Evolutionary conservation across 768 basidiomycete genomes (phyloP).

Genomic region (Amanita rubescens): DNA sequence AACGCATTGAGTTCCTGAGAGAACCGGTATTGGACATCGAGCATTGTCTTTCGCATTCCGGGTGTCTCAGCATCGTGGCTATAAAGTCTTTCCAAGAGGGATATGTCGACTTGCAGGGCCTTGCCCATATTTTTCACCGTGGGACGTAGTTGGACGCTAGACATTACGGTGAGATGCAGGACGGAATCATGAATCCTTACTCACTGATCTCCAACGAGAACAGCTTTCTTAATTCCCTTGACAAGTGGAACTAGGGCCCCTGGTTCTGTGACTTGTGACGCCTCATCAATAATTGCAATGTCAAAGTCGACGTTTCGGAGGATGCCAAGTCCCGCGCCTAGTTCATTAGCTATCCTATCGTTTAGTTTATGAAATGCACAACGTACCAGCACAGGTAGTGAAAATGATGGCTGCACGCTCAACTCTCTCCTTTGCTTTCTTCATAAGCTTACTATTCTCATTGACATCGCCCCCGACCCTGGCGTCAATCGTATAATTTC

Average conservation of each 20-base stretch:
- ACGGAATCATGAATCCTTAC: conserved; percentile 14
- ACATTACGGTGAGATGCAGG: not conserved
- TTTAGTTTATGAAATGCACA: not conserved
- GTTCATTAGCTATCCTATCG: not conserved
- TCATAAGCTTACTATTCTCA: conserved; percentile 48
- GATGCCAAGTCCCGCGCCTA: conserved; percentile 51
- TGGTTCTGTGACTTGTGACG: conserved; percentile 64
- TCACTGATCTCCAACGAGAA: conserved; percentile 68
- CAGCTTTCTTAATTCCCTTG: conserved; percentile 49
- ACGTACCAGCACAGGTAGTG: conserved; percentile 54
- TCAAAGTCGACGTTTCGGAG: conserved; percentile 50
- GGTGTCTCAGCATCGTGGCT: conserved; percentile 22
- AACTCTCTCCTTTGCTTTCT: conserved; percentile 52
- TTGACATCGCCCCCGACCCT: conserved; percentile 57
- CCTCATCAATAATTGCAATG: conserved; percentile 61
- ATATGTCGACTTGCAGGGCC: conserved; percentile 49
- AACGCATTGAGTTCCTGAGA: conserved; percentile 50
- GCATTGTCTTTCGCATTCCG: conserved; percentile 50
- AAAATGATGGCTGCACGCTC: conserved; percentile 51
- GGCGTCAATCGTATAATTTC: conserved; percentile 56
- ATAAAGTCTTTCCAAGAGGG: conserved; percentile 56
- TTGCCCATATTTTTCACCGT: conserved; percentile 55
- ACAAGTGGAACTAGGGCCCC: conserved; percentile 59
- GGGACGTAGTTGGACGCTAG: conserved; percentile 60
- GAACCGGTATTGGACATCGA: conserved; percentile 65